Evolutionary conservation across 2,329 filamentous ascomycete species (phyloP), one percentile per base, ranked within the genome.

Genomic region (Ploettnerulaceae sp.): DNA sequence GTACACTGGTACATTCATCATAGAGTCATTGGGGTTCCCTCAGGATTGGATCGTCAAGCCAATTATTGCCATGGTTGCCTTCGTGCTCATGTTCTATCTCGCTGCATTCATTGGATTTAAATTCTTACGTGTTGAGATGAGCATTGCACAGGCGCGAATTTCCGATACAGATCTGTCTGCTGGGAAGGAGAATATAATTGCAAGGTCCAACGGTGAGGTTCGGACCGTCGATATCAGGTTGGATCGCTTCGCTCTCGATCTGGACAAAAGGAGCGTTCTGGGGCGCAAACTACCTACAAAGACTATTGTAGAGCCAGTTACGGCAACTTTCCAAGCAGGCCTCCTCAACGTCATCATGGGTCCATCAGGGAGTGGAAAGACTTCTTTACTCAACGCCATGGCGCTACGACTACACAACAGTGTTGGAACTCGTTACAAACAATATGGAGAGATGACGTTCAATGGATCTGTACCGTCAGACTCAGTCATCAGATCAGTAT

Each of bases 271-370:
- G 20, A 71, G 71, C 0, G 48, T 72, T 0, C 66, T 68, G 1
- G 76, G 77, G 7, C 74, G 71, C 56, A 79, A 69, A 48, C 51
- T 75, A 1, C 73, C 74, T 0, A 69, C 66, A 1, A 79, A 77
- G 60, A 72, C 66, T 0, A 89, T 90, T 8, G 67, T 90, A 11
- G 74, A 82, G 45, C 82, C 83, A 0, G 72, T 89, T 9, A 81
- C 74, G 1, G 71, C 83, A 0, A 78, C 75, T 0, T 89, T 90
- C 54, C 72, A 78, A 36, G 76, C 86, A 0, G 84, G 84, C 0
- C 70, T 76, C 11, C 61, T 90, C 11, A 89, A 89, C 52, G 75
- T 89, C 18, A 86, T 90, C 53, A 89, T 89, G 84, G 86, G 86
- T 0, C 86, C 86, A 0, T 88, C 84, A 0, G 86, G 86, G 0